These are phyloP conservation scores for Penicillium ochrochloron DNA, from an alignment of 495 filamentous ascomycete genomes.

Conservation along the genomic window DNA sequence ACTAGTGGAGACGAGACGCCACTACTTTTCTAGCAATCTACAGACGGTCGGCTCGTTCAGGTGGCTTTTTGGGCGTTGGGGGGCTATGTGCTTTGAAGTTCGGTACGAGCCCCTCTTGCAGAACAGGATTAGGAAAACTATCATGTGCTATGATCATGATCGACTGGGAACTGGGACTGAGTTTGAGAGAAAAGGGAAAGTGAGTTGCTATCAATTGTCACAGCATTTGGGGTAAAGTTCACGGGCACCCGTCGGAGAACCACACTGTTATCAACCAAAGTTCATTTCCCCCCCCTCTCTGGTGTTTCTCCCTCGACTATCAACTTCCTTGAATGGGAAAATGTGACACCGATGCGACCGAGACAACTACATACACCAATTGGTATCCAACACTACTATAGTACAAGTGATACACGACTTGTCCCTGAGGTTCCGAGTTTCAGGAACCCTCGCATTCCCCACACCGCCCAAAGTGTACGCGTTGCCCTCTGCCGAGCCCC, in stretches of 20 bases:
- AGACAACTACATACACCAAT: background rate
- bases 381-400: background rate
- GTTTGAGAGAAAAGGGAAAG: slow-evolving; percentile 1
- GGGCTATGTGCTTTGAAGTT: background rate
- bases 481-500: slow-evolving; percentile 25
- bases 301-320: background rate
- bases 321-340: background rate
- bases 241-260: slow-evolving; percentile 6
- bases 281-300: background rate
- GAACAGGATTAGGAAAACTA: slow-evolving; percentile 1
- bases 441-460: slow-evolving; percentile 18
- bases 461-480: slow-evolving; percentile 28
- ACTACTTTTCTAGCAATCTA: background rate
- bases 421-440: slow-evolving; percentile 5
- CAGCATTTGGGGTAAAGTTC: background rate
- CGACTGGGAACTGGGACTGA: background rate
- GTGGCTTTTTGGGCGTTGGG: background rate
- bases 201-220: background rate
- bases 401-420: background rate
- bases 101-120: background rate
- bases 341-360: slow-evolving; percentile 9
- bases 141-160: background rate
- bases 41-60: background rate
- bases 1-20: slow-evolving; percentile 11
- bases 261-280: background rate